A percentile compares a stretch with the other conserved stretches of the same genome.
Evolutionary conservation across 306 rosid genomes (phyloP).

Genomic region (Oxytropis ochrocephala): DNA sequence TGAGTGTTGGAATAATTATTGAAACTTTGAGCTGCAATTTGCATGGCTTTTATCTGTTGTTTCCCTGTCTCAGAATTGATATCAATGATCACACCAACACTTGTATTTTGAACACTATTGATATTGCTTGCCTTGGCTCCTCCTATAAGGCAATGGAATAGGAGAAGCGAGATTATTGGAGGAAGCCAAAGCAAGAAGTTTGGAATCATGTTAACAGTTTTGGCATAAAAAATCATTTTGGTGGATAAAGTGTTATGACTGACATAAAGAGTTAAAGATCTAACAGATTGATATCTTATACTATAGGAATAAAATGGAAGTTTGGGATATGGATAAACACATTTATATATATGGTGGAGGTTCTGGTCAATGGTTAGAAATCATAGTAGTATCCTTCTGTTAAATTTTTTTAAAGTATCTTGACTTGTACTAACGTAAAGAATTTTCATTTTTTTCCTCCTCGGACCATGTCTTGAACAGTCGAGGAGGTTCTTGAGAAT

Average conservation of each 20-base stretch:
- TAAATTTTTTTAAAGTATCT: too few species aligned
- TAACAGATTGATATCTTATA: background rate
- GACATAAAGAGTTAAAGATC: background rate
- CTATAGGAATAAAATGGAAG: background rate
- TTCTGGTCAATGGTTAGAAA: background rate
- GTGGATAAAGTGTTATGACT: background rate
- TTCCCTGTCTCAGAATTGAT: constrained; percentile 20
- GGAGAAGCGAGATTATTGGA: background rate
- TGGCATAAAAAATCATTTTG: background rate
- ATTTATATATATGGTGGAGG: background rate
- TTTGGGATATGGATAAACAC: background rate
- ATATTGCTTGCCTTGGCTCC: background rate
- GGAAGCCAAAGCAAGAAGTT: background rate
- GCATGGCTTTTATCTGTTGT: constrained; percentile 30
- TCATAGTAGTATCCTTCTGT: too few species aligned
- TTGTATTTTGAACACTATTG: background rate
- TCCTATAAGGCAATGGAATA: background rate
- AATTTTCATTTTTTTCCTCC: too few species aligned
- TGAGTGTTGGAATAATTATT: constrained; percentile 9
- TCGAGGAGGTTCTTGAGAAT: too few species aligned
- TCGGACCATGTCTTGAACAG: too few species aligned
- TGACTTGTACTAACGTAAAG: too few species aligned
- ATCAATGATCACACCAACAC: constrained; percentile 36
- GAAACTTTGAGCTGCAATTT: constrained; percentile 35
- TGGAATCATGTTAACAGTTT: background rate